Conservation (phyloP, 2,329 filamentous ascomycete genomes). For the Leptosphaerulina australis region DNA sequence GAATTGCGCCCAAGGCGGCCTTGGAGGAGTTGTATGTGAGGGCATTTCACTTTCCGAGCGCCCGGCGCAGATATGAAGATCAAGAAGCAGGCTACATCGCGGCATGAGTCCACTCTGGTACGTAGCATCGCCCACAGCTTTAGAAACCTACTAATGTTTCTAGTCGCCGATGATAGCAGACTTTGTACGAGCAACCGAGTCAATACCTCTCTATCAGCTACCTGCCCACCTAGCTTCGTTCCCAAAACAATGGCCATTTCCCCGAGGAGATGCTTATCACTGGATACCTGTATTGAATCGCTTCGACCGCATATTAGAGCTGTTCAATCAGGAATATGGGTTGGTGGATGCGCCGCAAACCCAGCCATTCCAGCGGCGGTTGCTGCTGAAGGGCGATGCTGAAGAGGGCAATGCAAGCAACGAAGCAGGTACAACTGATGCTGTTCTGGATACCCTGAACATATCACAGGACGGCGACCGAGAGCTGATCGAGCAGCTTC, state of each 20-base stretch:
- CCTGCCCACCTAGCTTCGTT: slow-evolving; percentile 79
- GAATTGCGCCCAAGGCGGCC: slow-evolving; percentile 10
- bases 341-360: slow-evolving; percentile 81
- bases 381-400: slow-evolving; percentile 66
- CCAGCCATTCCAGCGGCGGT: slow-evolving; percentile 71
- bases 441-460: slow-evolving; percentile 59
- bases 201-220: slow-evolving; percentile 74
- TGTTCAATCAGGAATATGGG: slow-evolving; percentile 79
- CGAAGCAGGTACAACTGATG: slow-evolving; percentile 53
- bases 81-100: slow-evolving; percentile 61
- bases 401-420: slow-evolving; percentile 47
- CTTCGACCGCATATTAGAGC: slow-evolving; percentile 86
- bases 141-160: slow-evolving; percentile 14
- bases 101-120: slow-evolving; percentile 61
- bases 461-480: slow-evolving; percentile 78
- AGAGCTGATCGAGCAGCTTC: slow-evolving; percentile 76
- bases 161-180: slow-evolving; percentile 87
- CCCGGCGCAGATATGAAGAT: slow-evolving; percentile 58
- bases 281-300: slow-evolving; percentile 95
- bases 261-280: slow-evolving; percentile 93
- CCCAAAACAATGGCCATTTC: slow-evolving; percentile 91
- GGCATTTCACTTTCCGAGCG: slow-evolving; percentile 43
- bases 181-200: slow-evolving; percentile 75
- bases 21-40: slow-evolving; percentile 41
- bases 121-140: slow-evolving; percentile 17